Percentiles rank a stretch among this genome's conserved stretches.
Conservation (phyloP, 441 rosid species). For the Corymbia calophylla region DNA sequence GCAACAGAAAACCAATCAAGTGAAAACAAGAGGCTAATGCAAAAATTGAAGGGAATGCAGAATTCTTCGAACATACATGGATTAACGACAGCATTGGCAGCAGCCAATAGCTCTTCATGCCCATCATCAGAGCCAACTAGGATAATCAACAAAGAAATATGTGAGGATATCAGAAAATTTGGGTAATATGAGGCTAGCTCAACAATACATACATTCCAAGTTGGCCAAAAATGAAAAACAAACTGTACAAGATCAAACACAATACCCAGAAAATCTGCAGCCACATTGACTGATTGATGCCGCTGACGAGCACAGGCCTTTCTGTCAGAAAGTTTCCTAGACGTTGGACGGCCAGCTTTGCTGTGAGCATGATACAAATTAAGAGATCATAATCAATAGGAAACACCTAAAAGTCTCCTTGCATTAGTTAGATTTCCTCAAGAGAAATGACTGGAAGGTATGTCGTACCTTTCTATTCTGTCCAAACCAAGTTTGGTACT, state of each 20-base stretch:
- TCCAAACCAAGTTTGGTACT: constrained; percentile 79
- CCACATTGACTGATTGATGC: constrained; percentile 44
- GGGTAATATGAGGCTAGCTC: background rate
- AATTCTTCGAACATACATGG: constrained; percentile 35
- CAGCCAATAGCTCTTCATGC: constrained; percentile 89
- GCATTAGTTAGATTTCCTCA: background rate
- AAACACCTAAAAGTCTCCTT: background rate
- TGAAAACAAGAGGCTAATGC: background rate
- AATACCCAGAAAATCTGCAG: constrained; percentile 90
- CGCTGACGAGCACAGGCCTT: constrained; percentile 85
- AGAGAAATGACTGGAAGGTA: constrained; percentile 5
- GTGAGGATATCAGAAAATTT: background rate
- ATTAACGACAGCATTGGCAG: constrained; percentile 70
- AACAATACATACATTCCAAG: background rate
- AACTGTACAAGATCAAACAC: background rate
- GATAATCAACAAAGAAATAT: constrained; percentile 15
- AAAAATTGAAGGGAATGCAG: background rate
- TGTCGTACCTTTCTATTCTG: constrained; percentile 69
- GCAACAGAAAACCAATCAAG: constrained; percentile 27
- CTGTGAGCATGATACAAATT: constrained; percentile 36
- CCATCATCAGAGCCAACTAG: constrained; percentile 87
- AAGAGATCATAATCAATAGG: constrained; percentile 16
- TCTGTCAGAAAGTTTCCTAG: constrained; percentile 96
- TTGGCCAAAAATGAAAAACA: background rate
- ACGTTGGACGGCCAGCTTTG: constrained; percentile 83